A percentile compares a stretch with the other conserved stretches of the same genome.
Conservation (phyloP, 768 basidiomycete genomes). For the Lactarius hatsudake region DNA sequence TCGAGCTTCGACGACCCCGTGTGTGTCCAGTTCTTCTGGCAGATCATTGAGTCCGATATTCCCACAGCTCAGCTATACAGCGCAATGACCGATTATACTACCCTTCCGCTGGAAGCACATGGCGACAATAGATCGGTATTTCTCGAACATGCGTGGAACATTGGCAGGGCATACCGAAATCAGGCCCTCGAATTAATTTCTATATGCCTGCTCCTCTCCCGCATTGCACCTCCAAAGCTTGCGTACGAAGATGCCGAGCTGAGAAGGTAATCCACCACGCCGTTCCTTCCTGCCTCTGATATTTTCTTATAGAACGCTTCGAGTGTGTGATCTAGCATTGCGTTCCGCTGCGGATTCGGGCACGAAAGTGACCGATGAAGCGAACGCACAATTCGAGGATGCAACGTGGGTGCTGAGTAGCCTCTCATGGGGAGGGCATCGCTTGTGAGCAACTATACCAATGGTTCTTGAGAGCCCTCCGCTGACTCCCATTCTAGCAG, state of each 20-base stretch:
- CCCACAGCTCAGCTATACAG: too few relatives aligned
- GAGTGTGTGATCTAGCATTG: neutral
- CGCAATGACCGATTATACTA: too few relatives aligned
- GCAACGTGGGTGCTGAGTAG: neutral
- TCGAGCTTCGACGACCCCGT: too few relatives aligned
- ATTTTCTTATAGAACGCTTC: neutral
- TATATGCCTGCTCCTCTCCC: neutral
- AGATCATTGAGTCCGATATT: conserved; percentile 36
- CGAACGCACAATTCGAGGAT: neutral
- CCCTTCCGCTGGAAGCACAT: neutral
- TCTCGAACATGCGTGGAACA: neutral
- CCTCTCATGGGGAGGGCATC: neutral
- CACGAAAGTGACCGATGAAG: neutral
- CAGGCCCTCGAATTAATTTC: neutral
- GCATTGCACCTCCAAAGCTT: neutral
- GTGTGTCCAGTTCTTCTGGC: too few relatives aligned
- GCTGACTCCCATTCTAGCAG: neutral
- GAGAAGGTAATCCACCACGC: neutral
- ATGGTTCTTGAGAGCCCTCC: neutral
- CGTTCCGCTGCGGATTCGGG: neutral
- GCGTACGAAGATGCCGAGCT: neutral
- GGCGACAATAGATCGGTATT: neutral
- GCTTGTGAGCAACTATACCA: neutral
- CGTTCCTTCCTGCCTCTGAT: neutral
- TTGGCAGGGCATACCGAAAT: neutral